Conservation (phyloP, 768 basidiomycete species). For the Boletus patriciae region DNA sequence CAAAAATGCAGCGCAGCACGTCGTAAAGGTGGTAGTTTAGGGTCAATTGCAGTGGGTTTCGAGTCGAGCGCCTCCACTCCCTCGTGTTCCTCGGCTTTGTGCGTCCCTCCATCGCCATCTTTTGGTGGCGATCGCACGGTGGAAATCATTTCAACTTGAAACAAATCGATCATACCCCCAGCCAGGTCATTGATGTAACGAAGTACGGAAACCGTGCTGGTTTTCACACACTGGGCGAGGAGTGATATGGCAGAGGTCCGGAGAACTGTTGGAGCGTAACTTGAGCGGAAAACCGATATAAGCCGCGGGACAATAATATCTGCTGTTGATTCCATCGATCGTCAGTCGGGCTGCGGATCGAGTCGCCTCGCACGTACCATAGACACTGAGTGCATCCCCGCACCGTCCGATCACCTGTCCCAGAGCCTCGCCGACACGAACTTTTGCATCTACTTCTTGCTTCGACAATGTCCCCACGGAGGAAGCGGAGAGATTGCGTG, state of each 20-base stretch:
- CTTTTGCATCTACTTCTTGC: conserved; percentile 69
- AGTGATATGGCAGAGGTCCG: conserved; percentile 69
- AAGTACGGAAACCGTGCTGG: conserved; percentile 59
- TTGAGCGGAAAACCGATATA: conserved; percentile 57
- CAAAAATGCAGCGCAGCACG: conserved; percentile 88
- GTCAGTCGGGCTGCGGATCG: not conserved
- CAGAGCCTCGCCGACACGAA: conserved; percentile 85
- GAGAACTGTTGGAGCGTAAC: conserved; percentile 66
- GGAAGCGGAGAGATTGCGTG: conserved; percentile 49
- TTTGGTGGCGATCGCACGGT: conserved; percentile 14
- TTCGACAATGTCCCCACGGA: conserved; percentile 40
- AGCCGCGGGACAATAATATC: conserved; percentile 73
- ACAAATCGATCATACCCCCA: conserved; percentile 70
- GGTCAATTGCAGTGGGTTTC: conserved; percentile 53
- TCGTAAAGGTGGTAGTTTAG: conserved; percentile 77
- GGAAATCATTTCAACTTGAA: conserved; percentile 59
- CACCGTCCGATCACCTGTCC: conserved; percentile 71
- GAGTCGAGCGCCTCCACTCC: conserved; percentile 42
- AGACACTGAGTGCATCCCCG: conserved; percentile 63
- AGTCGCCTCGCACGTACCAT: conserved; percentile 51
- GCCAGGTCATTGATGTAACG: conserved; percentile 63
- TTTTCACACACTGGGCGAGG: conserved; percentile 70
- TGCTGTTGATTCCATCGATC: conserved; percentile 42
- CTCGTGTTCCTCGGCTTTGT: conserved; percentile 6
- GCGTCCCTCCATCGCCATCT: conserved; percentile 15